Percentiles rank a stretch among this genome's conserved stretches.
phyloP scores from a whole-genome alignment of 2,329 filamentous ascomycete species.

The Myriosclerotinia scirpicola region DNA sequence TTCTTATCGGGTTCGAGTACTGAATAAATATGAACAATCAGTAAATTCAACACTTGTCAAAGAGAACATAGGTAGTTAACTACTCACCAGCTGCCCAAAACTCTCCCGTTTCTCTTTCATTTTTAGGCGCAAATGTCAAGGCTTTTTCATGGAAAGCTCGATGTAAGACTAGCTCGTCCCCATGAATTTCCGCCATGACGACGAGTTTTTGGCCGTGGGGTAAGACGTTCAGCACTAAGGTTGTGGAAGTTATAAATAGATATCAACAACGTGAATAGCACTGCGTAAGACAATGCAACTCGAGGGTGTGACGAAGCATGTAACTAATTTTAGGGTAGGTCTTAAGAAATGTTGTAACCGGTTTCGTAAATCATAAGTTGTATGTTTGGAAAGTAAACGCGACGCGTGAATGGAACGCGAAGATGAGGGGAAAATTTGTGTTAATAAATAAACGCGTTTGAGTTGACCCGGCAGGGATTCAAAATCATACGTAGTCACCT shows the following conservation, averaged over 20 bases:
- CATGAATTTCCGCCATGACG: constrained; percentile 10
- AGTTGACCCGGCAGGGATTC: no score
- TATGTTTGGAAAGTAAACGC: not conserved
- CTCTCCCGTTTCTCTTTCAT: not conserved
- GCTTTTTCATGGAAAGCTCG: constrained; percentile 11
- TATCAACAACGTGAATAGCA: not conserved
- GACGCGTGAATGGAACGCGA: no score
- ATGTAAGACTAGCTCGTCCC: not conserved
- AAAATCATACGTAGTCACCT: no score
- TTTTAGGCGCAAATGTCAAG: not conserved
- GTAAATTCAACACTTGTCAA: not conserved
- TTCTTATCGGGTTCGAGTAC: constrained; percentile 5
- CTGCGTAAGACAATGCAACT: not conserved
- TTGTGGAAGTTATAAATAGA: no score
- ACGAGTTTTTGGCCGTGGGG: not conserved
- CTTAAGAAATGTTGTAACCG: no score
- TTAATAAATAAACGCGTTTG: no score
- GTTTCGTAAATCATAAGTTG: no score
- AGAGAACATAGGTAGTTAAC: not conserved
- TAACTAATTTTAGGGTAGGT: not conserved
- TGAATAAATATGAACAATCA: not conserved
- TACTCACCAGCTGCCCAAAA: constrained; percentile 19
- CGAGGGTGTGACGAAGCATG: not conserved
- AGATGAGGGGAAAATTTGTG: no score
- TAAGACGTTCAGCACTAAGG: not conserved